Base-by-base conservation (phyloP, 345 rosid species). In the Draba incana region DNA sequence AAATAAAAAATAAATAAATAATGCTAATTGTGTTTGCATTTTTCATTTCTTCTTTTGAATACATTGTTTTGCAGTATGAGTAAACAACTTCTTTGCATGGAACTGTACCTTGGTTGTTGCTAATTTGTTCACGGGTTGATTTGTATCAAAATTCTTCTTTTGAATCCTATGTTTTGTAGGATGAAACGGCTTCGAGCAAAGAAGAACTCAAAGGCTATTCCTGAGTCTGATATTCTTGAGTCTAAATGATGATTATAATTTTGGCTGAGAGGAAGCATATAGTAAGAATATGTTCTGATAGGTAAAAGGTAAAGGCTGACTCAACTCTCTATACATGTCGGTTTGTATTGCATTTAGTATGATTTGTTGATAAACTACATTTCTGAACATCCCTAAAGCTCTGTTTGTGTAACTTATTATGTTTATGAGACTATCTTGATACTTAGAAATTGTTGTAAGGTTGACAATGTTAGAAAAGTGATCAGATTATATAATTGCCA, bases 151-250 rank as follows among this genome's bases (percentile, higher is more conserved):
- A 20, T 1, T 23, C 6, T 31, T 1, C 8, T 35, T 48, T 16
- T 50, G 53, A 37, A 68, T 69, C 13, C 3, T 52, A 33, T 62
- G 57, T 63, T 70, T 70, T 64, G 68, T 49, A 64, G 76, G 59
- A 64, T 47, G 70, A 72, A 72, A 48, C 42, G 28, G 24, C 28
- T 10, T 57, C 28, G 10, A 45, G 57, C 68, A 37, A 3, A 42
- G 48, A 60, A 20, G 68, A 61, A 53, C 33, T 31, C 49, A 46
- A 56, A 56, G 3, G 16, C 11, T 16, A 27, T 28, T 27, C 20
- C 10, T 30, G 11, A 57, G 42, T 44, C 23, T 13, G 20, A 0
- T 20, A 20, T 20, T 20, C 20, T 20, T 20, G 20, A 0, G 20
- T 20, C 20, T 20, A 5, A 8, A 2, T 53, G 69, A 62, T 54